Evolutionary conservation across 352 stramenopile species (phyloP).

Genomic region (Phytophthora meadii): DNA sequence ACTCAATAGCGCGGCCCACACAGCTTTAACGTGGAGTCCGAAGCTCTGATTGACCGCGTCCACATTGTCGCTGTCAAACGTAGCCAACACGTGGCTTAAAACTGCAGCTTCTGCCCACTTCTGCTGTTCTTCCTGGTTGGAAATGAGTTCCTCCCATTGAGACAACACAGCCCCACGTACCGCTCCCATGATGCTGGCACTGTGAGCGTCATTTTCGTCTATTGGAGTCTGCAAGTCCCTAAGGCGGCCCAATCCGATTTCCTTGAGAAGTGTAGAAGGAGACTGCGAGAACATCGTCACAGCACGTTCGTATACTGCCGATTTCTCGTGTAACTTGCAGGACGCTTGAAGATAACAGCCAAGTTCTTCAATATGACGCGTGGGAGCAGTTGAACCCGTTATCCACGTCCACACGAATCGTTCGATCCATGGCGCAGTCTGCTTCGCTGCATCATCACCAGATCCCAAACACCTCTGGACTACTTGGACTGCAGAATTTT

Average conservation of each 20-base stretch:
- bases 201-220: constrained; percentile 12
- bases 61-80: constrained; percentile 3
- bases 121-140: constrained; percentile 29
- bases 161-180: constrained; percentile 31
- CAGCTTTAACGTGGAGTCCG: constrained; percentile 61
- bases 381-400: constrained; percentile 3
- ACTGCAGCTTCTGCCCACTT: constrained; percentile 55
- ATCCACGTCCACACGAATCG: constrained; percentile 34
- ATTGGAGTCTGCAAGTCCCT: constrained; percentile 21
- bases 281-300: constrained; percentile 39
- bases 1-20: constrained; percentile 40
- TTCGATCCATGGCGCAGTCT: constrained; percentile 29
- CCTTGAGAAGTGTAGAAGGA: constrained; percentile 42
- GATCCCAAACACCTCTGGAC: constrained; percentile 16
- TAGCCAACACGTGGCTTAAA: constrained; percentile 42
- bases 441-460: constrained; percentile 6
- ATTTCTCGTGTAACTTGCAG: background rate
- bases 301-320: constrained; percentile 27
- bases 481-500: constrained; percentile 17
- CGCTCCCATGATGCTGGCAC: background rate
- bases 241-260: constrained; percentile 34
- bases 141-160: constrained; percentile 36
- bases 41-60: constrained; percentile 38
- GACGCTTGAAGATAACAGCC: constrained; percentile 21
- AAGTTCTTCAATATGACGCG: constrained; percentile 21